Percentiles rank a stretch among this genome's conserved stretches.
Conservation (phyloP, 1,284 basidiomycete species). For the Rhodotorula sp. region DNA sequence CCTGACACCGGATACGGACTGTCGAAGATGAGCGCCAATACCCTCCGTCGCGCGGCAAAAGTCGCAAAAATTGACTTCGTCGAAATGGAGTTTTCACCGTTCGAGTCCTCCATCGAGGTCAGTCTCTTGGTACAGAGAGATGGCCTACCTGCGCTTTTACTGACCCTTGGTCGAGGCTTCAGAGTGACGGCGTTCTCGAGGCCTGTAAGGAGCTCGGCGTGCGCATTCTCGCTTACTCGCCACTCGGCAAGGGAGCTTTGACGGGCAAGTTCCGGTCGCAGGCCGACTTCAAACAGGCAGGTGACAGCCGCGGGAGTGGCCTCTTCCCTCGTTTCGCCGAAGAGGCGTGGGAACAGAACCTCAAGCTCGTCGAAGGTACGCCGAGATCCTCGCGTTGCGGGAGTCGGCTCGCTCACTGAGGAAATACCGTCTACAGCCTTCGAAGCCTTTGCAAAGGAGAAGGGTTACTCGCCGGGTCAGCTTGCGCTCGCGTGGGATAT, state of each 20-base stretch:
- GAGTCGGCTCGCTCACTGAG: neutral
- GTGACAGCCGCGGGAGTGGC: conserved; percentile 52
- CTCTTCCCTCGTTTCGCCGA: conserved; percentile 41
- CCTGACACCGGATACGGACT: too few relatives aligned
- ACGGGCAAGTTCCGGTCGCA: conserved; percentile 58
- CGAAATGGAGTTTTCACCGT: conserved; percentile 38
- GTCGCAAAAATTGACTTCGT: conserved; percentile 38
- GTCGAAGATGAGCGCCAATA: conserved; percentile 56
- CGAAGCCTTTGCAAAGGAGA: conserved; percentile 52
- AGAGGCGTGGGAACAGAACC: conserved; percentile 60
- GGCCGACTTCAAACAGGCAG: conserved; percentile 55
- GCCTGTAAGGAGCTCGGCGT: conserved; percentile 49
- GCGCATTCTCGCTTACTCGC: conserved; percentile 60
- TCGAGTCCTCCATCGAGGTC: conserved; percentile 12
- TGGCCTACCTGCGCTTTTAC: neutral
- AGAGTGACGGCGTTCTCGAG: conserved; percentile 49
- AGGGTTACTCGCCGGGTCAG: conserved; percentile 58
- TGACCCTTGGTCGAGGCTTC: neutral
- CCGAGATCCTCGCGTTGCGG: conserved; percentile 47
- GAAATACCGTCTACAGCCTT: conserved; percentile 44
- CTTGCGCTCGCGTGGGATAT: conserved; percentile 62
- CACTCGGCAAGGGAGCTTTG: conserved; percentile 54
- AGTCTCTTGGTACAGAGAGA: neutral
- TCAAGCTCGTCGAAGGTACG: conserved; percentile 47
- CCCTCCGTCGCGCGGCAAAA: conserved; percentile 61